These are phyloP conservation scores for Vitis rotundifolia DNA, from an alignment of 164 flowering plant species.

Conservation along the genomic window DNA sequence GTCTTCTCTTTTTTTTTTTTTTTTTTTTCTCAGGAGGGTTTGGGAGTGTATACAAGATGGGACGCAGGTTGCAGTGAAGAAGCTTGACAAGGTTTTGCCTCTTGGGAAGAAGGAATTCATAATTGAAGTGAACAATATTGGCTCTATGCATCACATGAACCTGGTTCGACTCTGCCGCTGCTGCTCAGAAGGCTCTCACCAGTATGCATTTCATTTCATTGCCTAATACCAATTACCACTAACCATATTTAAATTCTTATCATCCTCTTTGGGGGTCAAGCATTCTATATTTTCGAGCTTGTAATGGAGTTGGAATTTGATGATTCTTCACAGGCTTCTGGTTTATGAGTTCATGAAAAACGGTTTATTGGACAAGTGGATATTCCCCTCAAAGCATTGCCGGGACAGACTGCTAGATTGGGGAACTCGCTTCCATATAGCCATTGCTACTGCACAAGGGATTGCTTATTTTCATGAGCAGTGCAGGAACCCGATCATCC, in stretches of 20 bases:
- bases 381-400: constrained; percentile 53
- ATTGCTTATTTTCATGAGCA: constrained; percentile 96
- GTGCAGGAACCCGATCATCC: constrained; percentile 80
- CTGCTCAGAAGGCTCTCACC: constrained; percentile 79
- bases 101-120: constrained; percentile 91
- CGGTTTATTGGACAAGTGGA: constrained; percentile 93
- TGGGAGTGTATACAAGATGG: constrained; percentile 91
- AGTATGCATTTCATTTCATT: constrained; percentile 35
- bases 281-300: no score
- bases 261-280: no score
- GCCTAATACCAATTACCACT: background rate
- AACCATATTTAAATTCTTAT: no score
- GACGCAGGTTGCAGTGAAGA: constrained; percentile 81
- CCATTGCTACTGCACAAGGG: constrained; percentile 83
- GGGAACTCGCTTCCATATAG: constrained; percentile 75
- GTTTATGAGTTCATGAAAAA: constrained; percentile 92
- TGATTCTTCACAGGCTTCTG: constrained; percentile 55
- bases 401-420: constrained; percentile 62
- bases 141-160: constrained; percentile 97
- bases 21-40: constrained; percentile 64
- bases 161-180: constrained; percentile 88
- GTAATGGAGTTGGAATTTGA: no score
- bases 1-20: background rate
- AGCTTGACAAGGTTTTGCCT: constrained; percentile 74
- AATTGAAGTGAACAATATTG: constrained; percentile 87